Evolutionary conservation across 2,329 filamentous ascomycete genomes (phyloP).

Genomic region (Colletotrichum sp.): DNA sequence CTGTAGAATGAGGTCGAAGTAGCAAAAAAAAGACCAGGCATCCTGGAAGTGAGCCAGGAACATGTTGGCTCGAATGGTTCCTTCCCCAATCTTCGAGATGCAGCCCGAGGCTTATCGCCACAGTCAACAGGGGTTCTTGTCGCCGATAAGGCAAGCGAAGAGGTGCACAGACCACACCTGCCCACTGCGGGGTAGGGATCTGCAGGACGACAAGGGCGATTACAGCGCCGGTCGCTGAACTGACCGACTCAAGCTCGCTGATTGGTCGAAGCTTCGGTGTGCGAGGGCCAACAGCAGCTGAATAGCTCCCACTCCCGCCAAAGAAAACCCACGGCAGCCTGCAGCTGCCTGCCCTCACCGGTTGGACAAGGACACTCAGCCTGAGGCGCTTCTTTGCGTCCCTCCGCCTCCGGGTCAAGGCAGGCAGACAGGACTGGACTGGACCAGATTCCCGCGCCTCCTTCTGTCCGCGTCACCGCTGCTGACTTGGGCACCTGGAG

Average conservation of each 20-base stretch:
- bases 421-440: neutral
- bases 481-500: neutral
- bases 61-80: neutral
- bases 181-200: neutral
- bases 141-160: neutral
- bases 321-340: neutral
- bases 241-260: constrained; percentile 1
- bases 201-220: neutral
- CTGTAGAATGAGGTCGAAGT: neutral
- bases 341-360: neutral
- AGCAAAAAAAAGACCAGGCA: neutral
- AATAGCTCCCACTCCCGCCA: neutral
- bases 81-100: neutral
- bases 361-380: neutral
- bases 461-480: neutral
- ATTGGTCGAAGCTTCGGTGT: constrained; percentile 8
- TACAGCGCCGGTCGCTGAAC: neutral
- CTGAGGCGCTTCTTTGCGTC: neutral
- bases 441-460: neutral
- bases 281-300: neutral
- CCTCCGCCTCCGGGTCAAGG: neutral
- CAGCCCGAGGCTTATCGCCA: neutral
- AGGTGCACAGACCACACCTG: neutral
- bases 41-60: neutral
- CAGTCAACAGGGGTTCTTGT: neutral